Conservation (phyloP, 2,329 filamentous ascomycete species). For the Venturiaceae sp. region DNA sequence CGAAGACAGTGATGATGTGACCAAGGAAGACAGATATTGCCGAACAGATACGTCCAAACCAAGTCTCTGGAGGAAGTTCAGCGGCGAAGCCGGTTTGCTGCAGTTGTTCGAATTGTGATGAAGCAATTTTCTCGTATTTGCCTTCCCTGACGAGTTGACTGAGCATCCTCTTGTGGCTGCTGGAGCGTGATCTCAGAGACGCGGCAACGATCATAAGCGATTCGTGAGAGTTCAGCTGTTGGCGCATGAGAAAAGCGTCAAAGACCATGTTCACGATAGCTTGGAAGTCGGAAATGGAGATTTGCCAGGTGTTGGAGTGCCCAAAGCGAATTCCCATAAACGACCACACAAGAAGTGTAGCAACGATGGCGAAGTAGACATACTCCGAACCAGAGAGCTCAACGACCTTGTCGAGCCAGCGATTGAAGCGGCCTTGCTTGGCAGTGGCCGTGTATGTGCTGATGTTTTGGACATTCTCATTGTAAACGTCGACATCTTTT, state of each 20-base stretch:
- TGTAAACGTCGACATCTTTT: not conserved
- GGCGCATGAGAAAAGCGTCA: no score
- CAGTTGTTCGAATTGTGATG: no score
- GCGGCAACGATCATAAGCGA: no score
- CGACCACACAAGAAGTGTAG: conserved; percentile 16
- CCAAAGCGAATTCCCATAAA: conserved; percentile 19
- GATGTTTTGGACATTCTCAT: no score
- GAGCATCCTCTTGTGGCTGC: no score
- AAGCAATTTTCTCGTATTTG: conserved; percentile 23
- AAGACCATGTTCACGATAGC: conserved; percentile 23
- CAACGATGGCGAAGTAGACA: conserved; percentile 9
- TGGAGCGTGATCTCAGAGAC: no score
- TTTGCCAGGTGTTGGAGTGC: conserved; percentile 16
- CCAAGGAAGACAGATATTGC: conserved; percentile 3
- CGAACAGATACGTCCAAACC: not conserved
- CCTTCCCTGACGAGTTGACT: no score
- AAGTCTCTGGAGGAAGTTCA: conserved; percentile 1
- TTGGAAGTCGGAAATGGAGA: conserved; percentile 21
- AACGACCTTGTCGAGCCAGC: conserved; percentile 9
- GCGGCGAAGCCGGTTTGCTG: no score
- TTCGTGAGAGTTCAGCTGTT: no score
- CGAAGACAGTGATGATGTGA: conserved; percentile 4
- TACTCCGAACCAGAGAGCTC: conserved; percentile 7
- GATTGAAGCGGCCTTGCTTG: conserved; percentile 8
- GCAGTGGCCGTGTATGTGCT: not conserved